Conservation (phyloP, 148 eudicot genomes). For the Heliosperma pusillum region DNA sequence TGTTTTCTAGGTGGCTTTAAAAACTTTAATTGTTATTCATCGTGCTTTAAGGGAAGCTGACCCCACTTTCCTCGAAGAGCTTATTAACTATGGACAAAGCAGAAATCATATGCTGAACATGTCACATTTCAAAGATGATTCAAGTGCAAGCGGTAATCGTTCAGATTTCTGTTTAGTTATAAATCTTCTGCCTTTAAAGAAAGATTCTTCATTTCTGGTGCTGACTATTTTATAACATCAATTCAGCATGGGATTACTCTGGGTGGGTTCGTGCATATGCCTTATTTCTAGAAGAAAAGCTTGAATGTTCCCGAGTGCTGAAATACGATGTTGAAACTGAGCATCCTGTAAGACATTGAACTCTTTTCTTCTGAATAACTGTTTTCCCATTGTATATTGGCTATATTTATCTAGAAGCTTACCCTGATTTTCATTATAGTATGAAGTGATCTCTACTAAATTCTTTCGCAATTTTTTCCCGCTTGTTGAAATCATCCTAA, state of each 20-base stretch:
- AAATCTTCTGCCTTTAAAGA: neutral
- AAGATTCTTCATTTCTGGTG: neutral
- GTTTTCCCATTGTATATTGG: neutral
- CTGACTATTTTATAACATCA: conserved; percentile 15
- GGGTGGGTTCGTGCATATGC: conserved; percentile 95
- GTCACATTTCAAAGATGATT: conserved; percentile 93
- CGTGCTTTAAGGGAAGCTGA: conserved; percentile 94
- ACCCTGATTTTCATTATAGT: neutral
- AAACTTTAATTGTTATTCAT: conserved; percentile 81
- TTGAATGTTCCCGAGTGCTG: conserved; percentile 85
- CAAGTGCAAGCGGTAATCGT: conserved; percentile 76
- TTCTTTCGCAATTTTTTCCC: too few relatives aligned
- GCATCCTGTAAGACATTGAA: conserved; percentile 50
- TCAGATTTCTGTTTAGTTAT: neutral
- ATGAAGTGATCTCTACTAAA: neutral
- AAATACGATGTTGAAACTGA: conserved; percentile 84
- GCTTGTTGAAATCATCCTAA: too few relatives aligned
- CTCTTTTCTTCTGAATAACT: neutral
- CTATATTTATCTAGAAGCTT: neutral
- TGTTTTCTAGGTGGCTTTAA: conserved; percentile 75
- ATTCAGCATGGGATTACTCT: conserved; percentile 97
- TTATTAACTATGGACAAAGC: conserved; percentile 60
- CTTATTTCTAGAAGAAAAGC: conserved; percentile 79
- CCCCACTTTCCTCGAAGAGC: conserved; percentile 84
- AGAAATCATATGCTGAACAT: conserved; percentile 75